Evolutionary conservation across 805 yeast genomes (phyloP).

Genomic region (Yarrowia bubula): DNA sequence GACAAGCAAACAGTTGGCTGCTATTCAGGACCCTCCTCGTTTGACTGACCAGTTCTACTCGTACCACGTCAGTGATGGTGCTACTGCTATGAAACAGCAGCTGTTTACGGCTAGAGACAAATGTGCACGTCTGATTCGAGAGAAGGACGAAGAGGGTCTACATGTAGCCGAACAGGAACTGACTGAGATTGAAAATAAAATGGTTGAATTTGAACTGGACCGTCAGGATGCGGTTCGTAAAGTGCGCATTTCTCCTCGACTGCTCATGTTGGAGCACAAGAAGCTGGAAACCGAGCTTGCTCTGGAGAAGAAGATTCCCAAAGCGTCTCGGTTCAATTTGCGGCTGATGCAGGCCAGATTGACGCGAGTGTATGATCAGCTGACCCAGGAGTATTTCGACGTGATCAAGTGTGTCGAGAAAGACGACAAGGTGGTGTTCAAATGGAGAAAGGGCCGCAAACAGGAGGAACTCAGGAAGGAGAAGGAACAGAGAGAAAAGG

Average conservation of each 20-base stretch:
- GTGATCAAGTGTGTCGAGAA: not conserved
- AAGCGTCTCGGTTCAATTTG: not conserved
- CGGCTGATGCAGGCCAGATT: not conserved
- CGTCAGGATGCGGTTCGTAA: not conserved
- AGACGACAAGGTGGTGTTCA: not conserved
- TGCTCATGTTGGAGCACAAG: not conserved
- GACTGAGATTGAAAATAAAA: not conserved
- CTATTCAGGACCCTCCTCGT: not conserved
- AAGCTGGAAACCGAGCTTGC: not conserved
- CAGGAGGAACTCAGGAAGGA: not conserved
- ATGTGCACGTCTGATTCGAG: not conserved
- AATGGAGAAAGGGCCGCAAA: not conserved
- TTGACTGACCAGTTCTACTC: conserved; percentile 3
- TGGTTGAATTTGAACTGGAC: not conserved
- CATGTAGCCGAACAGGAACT: not conserved
- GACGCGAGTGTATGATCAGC: not conserved
- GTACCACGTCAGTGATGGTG: not conserved
- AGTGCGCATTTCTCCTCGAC: not conserved
- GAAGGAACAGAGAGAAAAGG: not conserved
- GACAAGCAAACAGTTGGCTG: not conserved
- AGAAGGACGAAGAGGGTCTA: not conserved
- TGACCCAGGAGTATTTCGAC: too few species aligned
- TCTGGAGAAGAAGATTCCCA: too few species aligned
- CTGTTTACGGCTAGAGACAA: not conserved
- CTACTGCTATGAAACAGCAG: not conserved